Evolutionary conservation across 2,329 filamentous ascomycete species (phyloP).

Genomic region (Cercospora canescens): DNA sequence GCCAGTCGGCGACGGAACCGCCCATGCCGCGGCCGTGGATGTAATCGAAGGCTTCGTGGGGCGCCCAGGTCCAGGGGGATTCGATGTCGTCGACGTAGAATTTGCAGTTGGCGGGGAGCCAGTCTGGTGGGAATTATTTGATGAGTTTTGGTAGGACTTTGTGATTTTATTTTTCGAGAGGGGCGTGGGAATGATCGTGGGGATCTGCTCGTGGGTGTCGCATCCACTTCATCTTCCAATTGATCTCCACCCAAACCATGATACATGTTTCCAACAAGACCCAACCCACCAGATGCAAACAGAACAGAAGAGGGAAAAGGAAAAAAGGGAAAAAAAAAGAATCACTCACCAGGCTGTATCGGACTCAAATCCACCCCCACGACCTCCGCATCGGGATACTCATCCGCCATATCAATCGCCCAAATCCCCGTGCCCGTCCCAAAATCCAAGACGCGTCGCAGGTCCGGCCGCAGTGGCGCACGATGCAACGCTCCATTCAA

Average conservation of each 20-base stretch:
- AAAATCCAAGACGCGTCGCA: constrained; percentile 15
- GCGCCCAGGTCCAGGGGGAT: constrained; percentile 24
- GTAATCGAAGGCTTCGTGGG: constrained; percentile 30
- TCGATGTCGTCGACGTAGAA: constrained; percentile 25
- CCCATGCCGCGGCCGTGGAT: constrained; percentile 32
- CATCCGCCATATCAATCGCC: constrained; percentile 37
- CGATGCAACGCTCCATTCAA: constrained; percentile 16
- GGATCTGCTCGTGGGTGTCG: too few relatives aligned
- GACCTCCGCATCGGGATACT: constrained; percentile 25
- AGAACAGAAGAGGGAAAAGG: constrained; percentile 17
- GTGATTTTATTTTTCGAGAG: too few relatives aligned
- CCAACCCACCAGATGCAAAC: not conserved
- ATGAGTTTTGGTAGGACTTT: constrained; percentile 3
- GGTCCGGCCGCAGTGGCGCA: constrained; percentile 3
- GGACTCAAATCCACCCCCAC: constrained; percentile 30
- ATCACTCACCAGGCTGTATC: constrained; percentile 29
- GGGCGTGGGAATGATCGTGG: too few relatives aligned
- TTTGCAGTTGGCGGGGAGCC: constrained; percentile 20
- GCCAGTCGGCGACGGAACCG: constrained; percentile 27
- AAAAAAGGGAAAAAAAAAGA: too few relatives aligned
- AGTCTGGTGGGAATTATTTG: not conserved
- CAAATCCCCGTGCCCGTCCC: constrained; percentile 32
- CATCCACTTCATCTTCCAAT: too few relatives aligned
- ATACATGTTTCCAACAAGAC: not conserved
- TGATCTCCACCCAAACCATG: too few relatives aligned